phyloP scores from a whole-genome alignment of 2,329 filamentous ascomycete species.

The Aspergillus sp. region DNA sequence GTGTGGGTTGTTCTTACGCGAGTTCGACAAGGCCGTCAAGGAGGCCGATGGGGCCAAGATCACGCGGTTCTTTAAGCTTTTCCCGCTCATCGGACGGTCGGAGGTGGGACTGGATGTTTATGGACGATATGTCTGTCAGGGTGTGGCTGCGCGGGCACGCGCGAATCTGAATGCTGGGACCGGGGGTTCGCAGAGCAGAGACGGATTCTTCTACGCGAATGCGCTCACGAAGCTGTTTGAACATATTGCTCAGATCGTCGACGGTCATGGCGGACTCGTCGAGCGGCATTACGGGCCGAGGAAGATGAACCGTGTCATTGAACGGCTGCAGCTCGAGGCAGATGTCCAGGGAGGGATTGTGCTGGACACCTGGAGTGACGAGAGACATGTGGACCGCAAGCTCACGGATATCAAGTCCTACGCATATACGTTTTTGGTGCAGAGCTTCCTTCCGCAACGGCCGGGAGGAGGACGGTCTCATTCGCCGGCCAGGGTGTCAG shows the following conservation, averaged over 20 bases:
- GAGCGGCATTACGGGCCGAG: slow-evolving; percentile 88
- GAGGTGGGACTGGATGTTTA: slow-evolving; percentile 91
- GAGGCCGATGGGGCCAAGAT: slow-evolving; percentile 84
- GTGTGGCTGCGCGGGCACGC: slow-evolving; percentile 76
- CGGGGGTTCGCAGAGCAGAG: slow-evolving; percentile 53
- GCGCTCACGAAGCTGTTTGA: slow-evolving; percentile 88
- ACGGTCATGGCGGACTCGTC: slow-evolving; percentile 81
- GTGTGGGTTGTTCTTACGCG: slow-evolving; percentile 80
- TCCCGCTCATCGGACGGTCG: slow-evolving; percentile 81
- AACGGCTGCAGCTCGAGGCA: slow-evolving; percentile 84
- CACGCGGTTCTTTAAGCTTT: slow-evolving; percentile 95
- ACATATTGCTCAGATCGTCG: slow-evolving; percentile 93
- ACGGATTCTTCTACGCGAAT: slow-evolving; percentile 85
- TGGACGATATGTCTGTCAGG: slow-evolving; percentile 90
- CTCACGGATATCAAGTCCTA: slow-evolving; percentile 96
- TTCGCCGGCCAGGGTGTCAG: slow-evolving; percentile 66
- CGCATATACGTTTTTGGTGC: slow-evolving; percentile 91
- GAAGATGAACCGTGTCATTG: slow-evolving; percentile 91
- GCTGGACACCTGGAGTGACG: slow-evolving; percentile 90
- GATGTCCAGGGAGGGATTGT: slow-evolving; percentile 95
- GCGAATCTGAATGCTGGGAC: slow-evolving; percentile 65
- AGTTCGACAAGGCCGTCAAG: slow-evolving; percentile 85
- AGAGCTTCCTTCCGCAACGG: slow-evolving; percentile 78
- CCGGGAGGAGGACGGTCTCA: slow-evolving; percentile 60
- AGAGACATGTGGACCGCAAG: slow-evolving; percentile 72